Conservation (phyloP, 2,329 filamentous ascomycete species). For the Colletotrichum sidae region DNA sequence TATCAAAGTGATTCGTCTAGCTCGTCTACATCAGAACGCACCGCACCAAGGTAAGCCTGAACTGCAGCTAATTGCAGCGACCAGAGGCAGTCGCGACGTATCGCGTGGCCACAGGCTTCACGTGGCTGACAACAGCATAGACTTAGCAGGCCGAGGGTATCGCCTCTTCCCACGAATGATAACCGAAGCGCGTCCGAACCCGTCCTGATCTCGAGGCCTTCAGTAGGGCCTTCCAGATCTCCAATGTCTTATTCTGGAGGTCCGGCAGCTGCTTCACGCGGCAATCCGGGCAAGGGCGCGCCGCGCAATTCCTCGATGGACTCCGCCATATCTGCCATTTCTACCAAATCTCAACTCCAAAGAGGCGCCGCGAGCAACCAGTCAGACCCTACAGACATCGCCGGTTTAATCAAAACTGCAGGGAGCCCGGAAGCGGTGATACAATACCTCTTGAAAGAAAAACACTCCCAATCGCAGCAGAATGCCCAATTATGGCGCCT, state of each 20-base stretch:
- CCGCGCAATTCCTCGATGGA: constrained; percentile 91
- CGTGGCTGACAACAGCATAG: constrained; percentile 18
- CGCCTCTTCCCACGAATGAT: constrained; percentile 60
- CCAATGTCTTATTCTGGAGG: constrained; percentile 61
- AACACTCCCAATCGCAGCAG: constrained; percentile 87
- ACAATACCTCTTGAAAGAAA: constrained; percentile 89
- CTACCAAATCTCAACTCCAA: constrained; percentile 68
- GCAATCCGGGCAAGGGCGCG: constrained; percentile 52
- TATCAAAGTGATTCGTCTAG: constrained; percentile 52
- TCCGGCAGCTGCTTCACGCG: constrained; percentile 54
- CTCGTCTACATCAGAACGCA: constrained; percentile 46
- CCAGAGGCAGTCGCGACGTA: neutral
- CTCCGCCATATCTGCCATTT: constrained; percentile 86
- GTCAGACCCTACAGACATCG: constrained; percentile 79
- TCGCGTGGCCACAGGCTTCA: constrained; percentile 21
- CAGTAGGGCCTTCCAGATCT: constrained; percentile 51
- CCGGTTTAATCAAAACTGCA: constrained; percentile 81
- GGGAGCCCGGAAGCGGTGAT: constrained; percentile 92
- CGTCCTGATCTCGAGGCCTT: constrained; percentile 56
- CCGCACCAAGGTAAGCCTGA: constrained; percentile 46
- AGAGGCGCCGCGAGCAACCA: constrained; percentile 69
- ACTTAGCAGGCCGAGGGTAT: constrained; percentile 43
- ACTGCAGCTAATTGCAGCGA: neutral
- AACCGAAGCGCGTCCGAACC: constrained; percentile 57
- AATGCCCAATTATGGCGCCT: constrained; percentile 95